A percentile compares a stretch with the other conserved stretches of the same genome.
Evolutionary conservation across 177 flowering plant genomes (phyloP).

Genomic region (Vitis hybrid): DNA sequence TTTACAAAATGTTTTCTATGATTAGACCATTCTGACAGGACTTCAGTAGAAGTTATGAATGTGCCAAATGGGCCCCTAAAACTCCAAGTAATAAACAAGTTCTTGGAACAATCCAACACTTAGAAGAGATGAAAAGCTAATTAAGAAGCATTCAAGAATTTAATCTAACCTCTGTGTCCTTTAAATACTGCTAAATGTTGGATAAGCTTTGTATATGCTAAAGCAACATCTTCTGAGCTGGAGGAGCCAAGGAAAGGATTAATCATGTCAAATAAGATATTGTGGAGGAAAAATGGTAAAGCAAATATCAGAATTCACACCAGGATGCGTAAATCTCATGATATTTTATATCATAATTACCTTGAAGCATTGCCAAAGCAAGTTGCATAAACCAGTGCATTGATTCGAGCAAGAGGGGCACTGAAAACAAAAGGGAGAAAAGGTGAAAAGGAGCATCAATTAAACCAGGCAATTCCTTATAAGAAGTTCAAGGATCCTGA

Average conservation of each 20-base stretch:
- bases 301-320: background rate
- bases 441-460: conserved; percentile 5
- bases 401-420: conserved; percentile 77
- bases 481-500: background rate
- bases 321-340: background rate
- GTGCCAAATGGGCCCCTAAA: no score
- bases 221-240: conserved; percentile 75
- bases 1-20: no score
- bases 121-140: background rate
- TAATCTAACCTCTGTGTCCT: conserved; percentile 79
- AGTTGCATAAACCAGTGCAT: conserved; percentile 75
- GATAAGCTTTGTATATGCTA: conserved; percentile 82
- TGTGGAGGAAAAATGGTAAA: background rate
- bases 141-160: conserved; percentile 10
- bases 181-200: conserved; percentile 77
- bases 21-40: no score
- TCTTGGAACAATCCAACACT: background rate
- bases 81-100: conserved; percentile 1
- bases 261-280: conserved; percentile 9
- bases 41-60: no score
- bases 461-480: background rate
- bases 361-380: conserved; percentile 84
- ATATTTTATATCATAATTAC: conserved; percentile 36
- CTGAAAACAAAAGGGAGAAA: conserved; percentile 38
- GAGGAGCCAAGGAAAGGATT: conserved; percentile 8